Conservation (phyloP, 192 early-diverging fungal species). For the Physocladia obscura region DNA sequence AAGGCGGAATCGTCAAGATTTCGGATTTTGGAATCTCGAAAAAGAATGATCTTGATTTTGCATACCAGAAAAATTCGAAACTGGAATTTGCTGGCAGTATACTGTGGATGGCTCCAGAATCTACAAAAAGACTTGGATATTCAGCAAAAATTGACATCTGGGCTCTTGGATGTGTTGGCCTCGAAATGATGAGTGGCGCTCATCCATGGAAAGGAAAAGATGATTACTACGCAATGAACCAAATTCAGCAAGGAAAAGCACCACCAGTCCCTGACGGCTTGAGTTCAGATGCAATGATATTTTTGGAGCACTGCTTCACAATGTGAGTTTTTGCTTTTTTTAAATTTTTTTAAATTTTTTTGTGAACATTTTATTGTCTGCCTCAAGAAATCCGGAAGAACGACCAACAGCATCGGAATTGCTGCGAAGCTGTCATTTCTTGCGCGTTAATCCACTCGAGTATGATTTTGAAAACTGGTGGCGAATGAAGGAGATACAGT, state of each 20-base stretch:
- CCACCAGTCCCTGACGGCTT: conserved; percentile 74
- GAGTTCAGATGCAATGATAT: conserved; percentile 63
- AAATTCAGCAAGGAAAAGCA: conserved; percentile 67
- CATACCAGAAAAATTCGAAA: conserved; percentile 37
- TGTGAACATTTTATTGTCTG: background rate
- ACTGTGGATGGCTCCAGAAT: conserved; percentile 94
- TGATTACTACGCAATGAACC: conserved; percentile 52
- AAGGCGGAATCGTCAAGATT: conserved; percentile 85
- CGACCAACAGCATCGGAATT: conserved; percentile 72
- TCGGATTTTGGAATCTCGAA: conserved; percentile 96
- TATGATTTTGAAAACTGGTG: conserved; percentile 26
- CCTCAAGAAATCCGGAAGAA: conserved; percentile 57
- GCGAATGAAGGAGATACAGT: conserved; percentile 21
- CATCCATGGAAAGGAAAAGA: conserved; percentile 68
- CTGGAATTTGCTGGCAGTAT: conserved; percentile 78
- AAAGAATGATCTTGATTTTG: conserved; percentile 54
- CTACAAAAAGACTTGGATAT: conserved; percentile 79
- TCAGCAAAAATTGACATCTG: conserved; percentile 88
- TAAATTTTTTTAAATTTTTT: background rate
- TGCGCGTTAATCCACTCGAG: conserved; percentile 35
- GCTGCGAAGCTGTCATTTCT: conserved; percentile 58
- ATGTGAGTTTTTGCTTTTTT: conserved; percentile 46
- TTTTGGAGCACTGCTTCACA: conserved; percentile 70
- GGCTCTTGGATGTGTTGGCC: conserved; percentile 73
- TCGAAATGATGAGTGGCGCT: conserved; percentile 91